A percentile compares a stretch with the other conserved stretches of the same genome.
phyloP scores from a whole-genome alignment of 179 eudicot genomes.

The Nepenthes alata region DNA sequence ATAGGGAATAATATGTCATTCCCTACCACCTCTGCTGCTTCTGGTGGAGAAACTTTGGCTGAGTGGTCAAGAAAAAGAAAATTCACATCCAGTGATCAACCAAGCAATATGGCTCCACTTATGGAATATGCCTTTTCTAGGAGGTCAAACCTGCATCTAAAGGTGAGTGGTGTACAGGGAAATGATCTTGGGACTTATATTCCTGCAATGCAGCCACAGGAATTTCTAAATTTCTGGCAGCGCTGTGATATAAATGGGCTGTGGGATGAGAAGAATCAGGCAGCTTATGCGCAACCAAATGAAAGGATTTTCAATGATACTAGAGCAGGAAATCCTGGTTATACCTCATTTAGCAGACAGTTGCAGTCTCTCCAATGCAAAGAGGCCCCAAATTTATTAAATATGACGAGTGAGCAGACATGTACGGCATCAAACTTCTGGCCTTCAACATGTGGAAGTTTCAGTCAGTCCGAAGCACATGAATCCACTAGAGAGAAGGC shows the following conservation, averaged over 20 bases:
- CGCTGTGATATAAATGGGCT: slow-evolving; percentile 17
- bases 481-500: slow-evolving; percentile 12
- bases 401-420: slow-evolving; percentile 12
- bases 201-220: slow-evolving; percentile 11
- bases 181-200: slow-evolving; percentile 15
- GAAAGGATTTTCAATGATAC: slow-evolving; percentile 15
- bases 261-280: slow-evolving; percentile 17
- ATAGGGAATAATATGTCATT: slow-evolving; percentile 22
- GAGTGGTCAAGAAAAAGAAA: slow-evolving; percentile 40
- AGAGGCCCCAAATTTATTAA: slow-evolving; percentile 9
- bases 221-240: slow-evolving; percentile 10
- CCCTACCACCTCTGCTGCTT: slow-evolving; percentile 25
- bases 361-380: slow-evolving; percentile 16
- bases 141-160: slow-evolving; percentile 16
- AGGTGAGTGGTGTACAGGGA: slow-evolving; percentile 11
- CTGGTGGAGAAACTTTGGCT: slow-evolving; percentile 14
- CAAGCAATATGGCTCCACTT: slow-evolving; percentile 10
- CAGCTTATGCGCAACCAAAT: slow-evolving; percentile 12
- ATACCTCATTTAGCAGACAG: slow-evolving; percentile 19
- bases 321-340: slow-evolving; percentile 9
- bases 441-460: slow-evolving; percentile 10
- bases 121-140: slow-evolving; percentile 11
- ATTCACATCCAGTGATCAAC: slow-evolving; percentile 16
- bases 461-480: slow-evolving; percentile 8
- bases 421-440: slow-evolving; percentile 7